phyloP scores from a whole-genome alignment of 352 stramenopile species.

The Phytophthora kernoviae region DNA sequence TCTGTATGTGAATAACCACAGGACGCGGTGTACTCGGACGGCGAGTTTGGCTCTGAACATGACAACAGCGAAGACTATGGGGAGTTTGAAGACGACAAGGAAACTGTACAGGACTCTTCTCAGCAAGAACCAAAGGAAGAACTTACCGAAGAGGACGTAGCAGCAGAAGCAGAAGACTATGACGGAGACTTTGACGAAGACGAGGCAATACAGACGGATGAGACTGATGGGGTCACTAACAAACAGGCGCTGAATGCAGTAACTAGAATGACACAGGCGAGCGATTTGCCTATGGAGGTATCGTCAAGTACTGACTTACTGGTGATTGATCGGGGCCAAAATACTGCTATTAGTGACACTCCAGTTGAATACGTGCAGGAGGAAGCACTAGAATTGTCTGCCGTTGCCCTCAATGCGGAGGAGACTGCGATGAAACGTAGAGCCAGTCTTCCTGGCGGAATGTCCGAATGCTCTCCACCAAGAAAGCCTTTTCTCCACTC shows the following conservation, averaged over 20 bases:
- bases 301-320: background rate
- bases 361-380: slow-evolving; percentile 16
- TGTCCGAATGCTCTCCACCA: slow-evolving; percentile 1
- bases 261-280: background rate
- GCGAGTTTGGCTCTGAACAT: slow-evolving; percentile 47
- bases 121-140: background rate
- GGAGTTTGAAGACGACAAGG: slow-evolving; percentile 22
- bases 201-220: background rate
- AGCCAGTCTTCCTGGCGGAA: slow-evolving; percentile 24
- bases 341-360: background rate
- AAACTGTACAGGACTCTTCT: background rate
- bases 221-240: background rate
- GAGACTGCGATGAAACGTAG: slow-evolving; percentile 24
- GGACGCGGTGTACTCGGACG: slow-evolving; percentile 49
- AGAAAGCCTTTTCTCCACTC: slow-evolving; percentile 12
- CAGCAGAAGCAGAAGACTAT: slow-evolving; percentile 10
- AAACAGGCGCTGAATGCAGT: background rate
- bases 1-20: slow-evolving; percentile 12
- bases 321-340: background rate
- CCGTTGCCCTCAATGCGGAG: background rate
- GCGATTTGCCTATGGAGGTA: background rate
- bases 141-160: slow-evolving; percentile 4
- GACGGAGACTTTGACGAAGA: slow-evolving; percentile 25
- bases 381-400: background rate
- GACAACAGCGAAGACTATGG: slow-evolving; percentile 21